Conservation (phyloP, 192 early-diverging fungal genomes). For the Globomyces pollinis-pini region DNA sequence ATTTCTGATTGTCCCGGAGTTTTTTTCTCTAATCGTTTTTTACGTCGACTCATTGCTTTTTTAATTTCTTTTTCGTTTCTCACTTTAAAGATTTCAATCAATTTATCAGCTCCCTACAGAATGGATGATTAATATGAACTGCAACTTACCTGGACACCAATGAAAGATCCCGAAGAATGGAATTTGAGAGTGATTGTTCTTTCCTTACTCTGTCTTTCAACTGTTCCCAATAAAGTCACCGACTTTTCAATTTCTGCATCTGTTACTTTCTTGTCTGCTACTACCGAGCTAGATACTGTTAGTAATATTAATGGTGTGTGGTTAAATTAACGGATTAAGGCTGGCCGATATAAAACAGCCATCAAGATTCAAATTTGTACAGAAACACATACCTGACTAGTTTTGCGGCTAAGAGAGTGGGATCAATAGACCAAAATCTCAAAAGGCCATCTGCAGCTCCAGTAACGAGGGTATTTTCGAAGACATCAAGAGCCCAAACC, state of each 20-base stretch:
- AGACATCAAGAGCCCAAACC: constrained; percentile 76
- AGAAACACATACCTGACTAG: constrained; percentile 30
- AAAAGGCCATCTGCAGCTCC: constrained; percentile 79
- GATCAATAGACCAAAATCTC: constrained; percentile 81
- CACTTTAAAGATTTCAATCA: constrained; percentile 77
- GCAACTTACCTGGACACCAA: constrained; percentile 62
- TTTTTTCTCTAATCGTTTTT: no score
- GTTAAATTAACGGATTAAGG: no score
- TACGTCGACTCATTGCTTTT: constrained; percentile 73
- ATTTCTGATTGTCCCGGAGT: constrained; percentile 62
- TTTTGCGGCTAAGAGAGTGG: constrained; percentile 46
- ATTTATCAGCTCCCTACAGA: constrained; percentile 65
- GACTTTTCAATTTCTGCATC: constrained; percentile 49
- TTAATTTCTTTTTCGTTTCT: constrained; percentile 70
- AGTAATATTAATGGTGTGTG: no score
- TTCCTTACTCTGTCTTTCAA: constrained; percentile 75
- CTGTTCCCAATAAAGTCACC: constrained; percentile 63
- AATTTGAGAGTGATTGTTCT: constrained; percentile 71
- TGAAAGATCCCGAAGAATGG: constrained; percentile 67
- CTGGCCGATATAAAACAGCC: no score
- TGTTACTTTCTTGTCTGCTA: constrained; percentile 13
- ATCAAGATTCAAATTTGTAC: constrained; percentile 17
- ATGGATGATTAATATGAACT: no score
- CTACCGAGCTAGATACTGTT: no score
- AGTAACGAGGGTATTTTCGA: constrained; percentile 67